These are phyloP conservation scores for Xerocomus subilludens DNA, from an alignment of 1,284 basidiomycete genomes.

Conservation along the genomic window DNA sequence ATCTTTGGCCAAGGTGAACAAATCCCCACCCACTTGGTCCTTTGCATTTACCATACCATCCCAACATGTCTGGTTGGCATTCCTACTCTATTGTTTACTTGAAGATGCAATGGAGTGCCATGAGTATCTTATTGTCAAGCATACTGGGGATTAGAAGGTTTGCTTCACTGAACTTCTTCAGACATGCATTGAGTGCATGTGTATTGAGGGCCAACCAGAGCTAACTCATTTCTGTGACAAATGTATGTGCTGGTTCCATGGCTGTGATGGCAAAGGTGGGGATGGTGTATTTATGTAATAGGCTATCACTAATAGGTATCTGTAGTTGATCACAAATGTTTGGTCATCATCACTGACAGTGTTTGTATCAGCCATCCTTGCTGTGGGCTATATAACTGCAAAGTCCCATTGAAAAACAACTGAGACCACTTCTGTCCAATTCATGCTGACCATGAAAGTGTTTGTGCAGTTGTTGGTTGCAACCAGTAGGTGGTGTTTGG, in stretches of 20 bases:
- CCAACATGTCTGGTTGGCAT: slow-evolving; percentile 21
- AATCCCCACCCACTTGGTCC: not conserved
- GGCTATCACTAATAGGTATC: not conserved
- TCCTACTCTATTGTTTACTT: slow-evolving; percentile 21
- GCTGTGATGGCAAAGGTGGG: not conserved
- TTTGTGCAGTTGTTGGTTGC: slow-evolving; percentile 22
- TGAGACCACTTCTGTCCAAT: slow-evolving; percentile 41
- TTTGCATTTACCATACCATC: not conserved
- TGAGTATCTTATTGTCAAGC: not conserved
- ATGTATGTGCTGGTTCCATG: slow-evolving; percentile 33
- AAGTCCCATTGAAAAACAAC: slow-evolving; percentile 29
- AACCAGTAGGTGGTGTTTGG: not conserved
- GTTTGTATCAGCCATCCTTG: slow-evolving; percentile 47
- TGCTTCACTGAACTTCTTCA: slow-evolving; percentile 35
- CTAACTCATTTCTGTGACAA: slow-evolving; percentile 39
- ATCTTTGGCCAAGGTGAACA: not conserved
- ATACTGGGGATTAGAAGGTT: slow-evolving; percentile 21
- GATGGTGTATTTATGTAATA: not conserved
- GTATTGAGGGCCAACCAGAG: slow-evolving; percentile 38
- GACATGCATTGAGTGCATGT: slow-evolving; percentile 34
- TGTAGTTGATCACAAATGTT: slow-evolving; percentile 21
- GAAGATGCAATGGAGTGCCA: not conserved
- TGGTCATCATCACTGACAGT: slow-evolving; percentile 46
- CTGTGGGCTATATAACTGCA: slow-evolving; percentile 46
- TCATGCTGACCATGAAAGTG: slow-evolving; percentile 23